A percentile compares a stretch with the other conserved stretches of the same genome.
phyloP scores from a whole-genome alignment of 345 rosid genomes.

The Odontarrhena argentea region DNA sequence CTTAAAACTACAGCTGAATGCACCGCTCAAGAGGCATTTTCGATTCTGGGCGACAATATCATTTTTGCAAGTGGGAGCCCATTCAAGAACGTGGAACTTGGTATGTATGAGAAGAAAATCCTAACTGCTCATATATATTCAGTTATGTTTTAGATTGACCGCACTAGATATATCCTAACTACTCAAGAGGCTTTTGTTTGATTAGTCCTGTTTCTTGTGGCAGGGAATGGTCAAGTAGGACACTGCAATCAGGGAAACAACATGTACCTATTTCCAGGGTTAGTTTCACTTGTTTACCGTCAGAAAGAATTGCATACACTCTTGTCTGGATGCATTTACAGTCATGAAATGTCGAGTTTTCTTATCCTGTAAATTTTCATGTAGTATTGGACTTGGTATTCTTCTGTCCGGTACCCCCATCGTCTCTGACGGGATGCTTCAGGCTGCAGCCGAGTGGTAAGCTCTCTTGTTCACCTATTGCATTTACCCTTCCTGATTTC shows the following conservation, averaged over 20 bases:
- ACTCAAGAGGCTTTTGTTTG: conserved; percentile 26
- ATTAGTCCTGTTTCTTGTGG: conserved; percentile 24
- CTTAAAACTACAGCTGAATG: conserved; percentile 73
- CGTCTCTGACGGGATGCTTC: conserved; percentile 94
- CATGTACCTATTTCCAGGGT: conserved; percentile 99
- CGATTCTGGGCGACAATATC: conserved; percentile 82
- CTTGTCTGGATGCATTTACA: background rate
- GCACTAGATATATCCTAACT: background rate
- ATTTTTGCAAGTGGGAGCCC: conserved; percentile 99
- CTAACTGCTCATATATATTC: conserved; percentile 19
- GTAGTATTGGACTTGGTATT: conserved; percentile 95
- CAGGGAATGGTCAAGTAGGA: conserved; percentile 83
- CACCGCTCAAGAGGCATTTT: conserved; percentile 93
- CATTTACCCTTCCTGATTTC: conserved; percentile 5
- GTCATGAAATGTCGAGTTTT: background rate
- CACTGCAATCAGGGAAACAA: conserved; percentile 98
- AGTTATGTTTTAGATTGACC: background rate
- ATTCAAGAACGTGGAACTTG: conserved; percentile 80
- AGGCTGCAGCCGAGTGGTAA: conserved; percentile 97
- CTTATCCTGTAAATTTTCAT: conserved; percentile 24
- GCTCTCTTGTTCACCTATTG: conserved; percentile 16
- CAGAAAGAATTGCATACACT: background rate
- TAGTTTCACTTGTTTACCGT: conserved; percentile 38
- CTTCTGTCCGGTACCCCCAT: conserved; percentile 91
- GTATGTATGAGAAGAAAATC: conserved; percentile 46